These are phyloP conservation scores for Ampelocalamus luodianensis DNA, from an alignment of 176 grass and related monocot species.

Conservation along the genomic window DNA sequence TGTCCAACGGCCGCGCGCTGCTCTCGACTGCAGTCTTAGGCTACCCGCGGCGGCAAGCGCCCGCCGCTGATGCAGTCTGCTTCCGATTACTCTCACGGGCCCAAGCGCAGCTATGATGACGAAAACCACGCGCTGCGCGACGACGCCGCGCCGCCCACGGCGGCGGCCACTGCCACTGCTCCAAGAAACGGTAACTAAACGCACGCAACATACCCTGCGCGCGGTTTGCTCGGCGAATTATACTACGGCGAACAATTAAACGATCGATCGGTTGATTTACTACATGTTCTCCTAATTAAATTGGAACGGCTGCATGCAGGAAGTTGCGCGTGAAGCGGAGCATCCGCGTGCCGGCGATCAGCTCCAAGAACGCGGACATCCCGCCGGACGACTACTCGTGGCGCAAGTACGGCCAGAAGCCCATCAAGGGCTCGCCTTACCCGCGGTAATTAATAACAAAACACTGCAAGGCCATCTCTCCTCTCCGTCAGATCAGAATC, in stretches of 20 bases:
- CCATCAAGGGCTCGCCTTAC: conserved; percentile 97
- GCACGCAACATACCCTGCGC: not conserved
- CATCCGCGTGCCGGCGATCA: conserved; percentile 66
- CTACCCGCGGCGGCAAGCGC: not conserved
- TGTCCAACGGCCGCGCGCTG: conserved; percentile 45
- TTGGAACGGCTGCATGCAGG: conserved; percentile 16
- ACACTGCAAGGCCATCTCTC: not conserved
- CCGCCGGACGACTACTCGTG: conserved; percentile 74
- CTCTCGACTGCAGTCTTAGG: not conserved
- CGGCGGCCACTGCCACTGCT: conserved; percentile 57
- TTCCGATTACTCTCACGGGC: not conserved
- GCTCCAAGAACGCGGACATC: conserved; percentile 64
- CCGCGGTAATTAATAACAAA: conserved; percentile 51
- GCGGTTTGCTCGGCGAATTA: not conserved
- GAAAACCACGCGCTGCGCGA: not conserved
- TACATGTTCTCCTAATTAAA: not conserved
- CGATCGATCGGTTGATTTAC: not conserved
- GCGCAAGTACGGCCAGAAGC: conserved; percentile 99
- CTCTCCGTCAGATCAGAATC: not conserved
- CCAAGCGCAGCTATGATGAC: conserved; percentile 27
- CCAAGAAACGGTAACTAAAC: conserved; percentile 56
- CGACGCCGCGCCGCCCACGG: not conserved
- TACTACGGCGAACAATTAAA: not conserved
- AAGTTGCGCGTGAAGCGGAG: conserved; percentile 48
- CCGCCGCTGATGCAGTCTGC: not conserved